Conservation (phyloP, 2,329 filamentous ascomycete genomes). For the Pseudogymnoascus sp. region DNA sequence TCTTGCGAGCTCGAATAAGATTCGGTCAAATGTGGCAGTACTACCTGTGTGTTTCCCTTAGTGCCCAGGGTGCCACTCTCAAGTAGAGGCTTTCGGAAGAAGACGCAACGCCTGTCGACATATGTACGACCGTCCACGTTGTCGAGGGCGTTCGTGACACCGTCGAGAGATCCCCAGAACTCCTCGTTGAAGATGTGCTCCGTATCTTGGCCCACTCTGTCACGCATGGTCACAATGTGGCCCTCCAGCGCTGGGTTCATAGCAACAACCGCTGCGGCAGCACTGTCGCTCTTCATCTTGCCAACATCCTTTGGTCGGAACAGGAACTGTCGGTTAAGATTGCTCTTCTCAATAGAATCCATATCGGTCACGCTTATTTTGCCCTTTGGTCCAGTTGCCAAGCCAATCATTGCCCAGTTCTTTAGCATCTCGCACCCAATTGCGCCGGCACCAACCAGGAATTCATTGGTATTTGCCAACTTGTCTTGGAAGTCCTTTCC, state of each 20-base stretch:
- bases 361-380: slow-evolving; percentile 93
- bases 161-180: slow-evolving; percentile 82
- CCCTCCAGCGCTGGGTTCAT: slow-evolving; percentile 93
- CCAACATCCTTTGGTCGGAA: slow-evolving; percentile 93
- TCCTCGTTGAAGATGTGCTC: slow-evolving; percentile 90
- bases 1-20: slow-evolving; percentile 97
- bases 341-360: slow-evolving; percentile 98
- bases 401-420: slow-evolving; percentile 98
- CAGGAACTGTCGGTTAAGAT: slow-evolving; percentile 92
- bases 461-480: slow-evolving; percentile 81
- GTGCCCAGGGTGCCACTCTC: slow-evolving; percentile 98
- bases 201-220: slow-evolving; percentile 84
- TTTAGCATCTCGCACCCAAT: slow-evolving; percentile 99
- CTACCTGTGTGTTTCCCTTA: slow-evolving; percentile 96
- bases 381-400: slow-evolving; percentile 80
- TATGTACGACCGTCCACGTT: slow-evolving; percentile 97
- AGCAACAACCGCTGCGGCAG: slow-evolving; percentile 75
- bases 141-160: slow-evolving; percentile 93
- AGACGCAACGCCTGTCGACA: slow-evolving; percentile 90
- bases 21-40: slow-evolving; percentile 84
- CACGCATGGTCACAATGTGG: slow-evolving; percentile 78
- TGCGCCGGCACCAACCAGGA: slow-evolving; percentile 90
- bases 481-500: slow-evolving; percentile 91
- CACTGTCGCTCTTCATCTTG: slow-evolving; percentile 92
- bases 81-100: slow-evolving; percentile 93